A percentile compares a stretch with the other conserved stretches of the same genome.
Conservation (phyloP, 2,329 filamentous ascomycete genomes). For the Aspergillus sp. region DNA sequence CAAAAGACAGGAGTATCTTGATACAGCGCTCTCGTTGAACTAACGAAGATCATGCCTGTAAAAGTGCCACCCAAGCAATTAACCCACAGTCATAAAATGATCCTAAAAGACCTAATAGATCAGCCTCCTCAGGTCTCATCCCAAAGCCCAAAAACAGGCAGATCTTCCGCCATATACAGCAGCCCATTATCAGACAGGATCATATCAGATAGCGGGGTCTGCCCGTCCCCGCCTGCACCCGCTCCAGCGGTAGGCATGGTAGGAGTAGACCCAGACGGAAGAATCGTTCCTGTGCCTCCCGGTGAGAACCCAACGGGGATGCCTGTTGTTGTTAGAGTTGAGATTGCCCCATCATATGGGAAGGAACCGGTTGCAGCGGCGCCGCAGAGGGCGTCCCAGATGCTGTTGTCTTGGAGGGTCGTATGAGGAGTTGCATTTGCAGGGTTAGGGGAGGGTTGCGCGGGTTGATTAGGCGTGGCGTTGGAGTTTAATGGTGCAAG, state of each 20-base stretch:
- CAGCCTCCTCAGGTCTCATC: slow-evolving; percentile 26
- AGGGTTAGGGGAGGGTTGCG: neutral
- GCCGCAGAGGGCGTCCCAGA: slow-evolving; percentile 37
- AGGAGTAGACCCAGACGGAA: slow-evolving; percentile 10
- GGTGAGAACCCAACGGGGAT: slow-evolving; percentile 40
- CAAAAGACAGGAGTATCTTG: no score
- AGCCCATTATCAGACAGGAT: slow-evolving; percentile 39
- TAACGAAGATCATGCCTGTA: no score
- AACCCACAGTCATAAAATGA: neutral
- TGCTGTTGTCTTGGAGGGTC: slow-evolving; percentile 25
- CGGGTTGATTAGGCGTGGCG: slow-evolving; percentile 19
- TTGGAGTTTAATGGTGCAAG: slow-evolving; percentile 19
- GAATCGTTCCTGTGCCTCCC: slow-evolving; percentile 21
- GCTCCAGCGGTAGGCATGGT: slow-evolving; percentile 24
- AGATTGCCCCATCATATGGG: slow-evolving; percentile 38
- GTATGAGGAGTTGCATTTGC: slow-evolving; percentile 8
- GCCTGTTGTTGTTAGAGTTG: slow-evolving; percentile 38
- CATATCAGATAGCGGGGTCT: slow-evolving; percentile 39
- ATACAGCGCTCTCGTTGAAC: no score
- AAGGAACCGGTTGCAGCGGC: slow-evolving; percentile 25
- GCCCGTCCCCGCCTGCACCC: slow-evolving; percentile 25
- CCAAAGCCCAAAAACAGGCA: slow-evolving; percentile 40
- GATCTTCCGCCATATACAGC: slow-evolving; percentile 40
- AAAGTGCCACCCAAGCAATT: neutral
- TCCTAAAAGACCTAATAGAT: neutral